Percentiles rank a stretch among this genome's conserved stretches.
Conservation (phyloP, 2,329 filamentous ascomycete genomes). For the Botryosphaeria dothidea region DNA sequence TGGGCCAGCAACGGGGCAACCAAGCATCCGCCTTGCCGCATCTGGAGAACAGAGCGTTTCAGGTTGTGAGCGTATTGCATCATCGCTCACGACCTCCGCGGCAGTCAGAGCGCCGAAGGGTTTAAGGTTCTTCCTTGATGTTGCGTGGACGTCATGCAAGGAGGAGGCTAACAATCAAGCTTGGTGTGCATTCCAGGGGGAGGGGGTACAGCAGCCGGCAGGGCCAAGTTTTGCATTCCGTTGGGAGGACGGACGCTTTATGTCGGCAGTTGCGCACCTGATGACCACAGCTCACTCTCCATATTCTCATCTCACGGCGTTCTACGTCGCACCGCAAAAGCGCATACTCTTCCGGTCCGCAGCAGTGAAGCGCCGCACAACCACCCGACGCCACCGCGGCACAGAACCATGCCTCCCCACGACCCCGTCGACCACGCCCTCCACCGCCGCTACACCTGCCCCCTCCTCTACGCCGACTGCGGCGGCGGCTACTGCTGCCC, state of each 20-base stretch:
- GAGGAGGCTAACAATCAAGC: background rate
- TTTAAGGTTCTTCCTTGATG: too few relatives aligned
- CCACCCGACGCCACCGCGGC: background rate
- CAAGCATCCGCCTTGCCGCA: background rate
- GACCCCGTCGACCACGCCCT: background rate
- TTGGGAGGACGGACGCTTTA: too few relatives aligned
- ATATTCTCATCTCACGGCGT: too few relatives aligned
- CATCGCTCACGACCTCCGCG: background rate
- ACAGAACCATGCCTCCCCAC: background rate
- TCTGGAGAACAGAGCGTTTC: background rate
- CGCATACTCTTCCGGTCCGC: too few relatives aligned
- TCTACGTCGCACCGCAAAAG: too few relatives aligned
- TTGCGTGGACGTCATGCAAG: background rate
- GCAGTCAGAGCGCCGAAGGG: too few relatives aligned
- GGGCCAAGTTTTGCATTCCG: background rate
- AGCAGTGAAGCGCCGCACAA: too few relatives aligned
- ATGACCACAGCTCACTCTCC: too few relatives aligned
- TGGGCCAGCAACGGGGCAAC: background rate
- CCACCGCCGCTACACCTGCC: background rate
- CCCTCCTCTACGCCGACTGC: background rate
- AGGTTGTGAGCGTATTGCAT: background rate
- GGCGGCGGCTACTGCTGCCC: slow-evolving; percentile 5
- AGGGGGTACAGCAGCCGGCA: too few relatives aligned
- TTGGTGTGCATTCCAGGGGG: background rate
- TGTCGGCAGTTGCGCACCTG: too few relatives aligned